Evolutionary conservation across 495 filamentous ascomycete genomes (phyloP), one percentile per base, ranked within the genome.

Genomic region (Penicillium antarcticum): DNA sequence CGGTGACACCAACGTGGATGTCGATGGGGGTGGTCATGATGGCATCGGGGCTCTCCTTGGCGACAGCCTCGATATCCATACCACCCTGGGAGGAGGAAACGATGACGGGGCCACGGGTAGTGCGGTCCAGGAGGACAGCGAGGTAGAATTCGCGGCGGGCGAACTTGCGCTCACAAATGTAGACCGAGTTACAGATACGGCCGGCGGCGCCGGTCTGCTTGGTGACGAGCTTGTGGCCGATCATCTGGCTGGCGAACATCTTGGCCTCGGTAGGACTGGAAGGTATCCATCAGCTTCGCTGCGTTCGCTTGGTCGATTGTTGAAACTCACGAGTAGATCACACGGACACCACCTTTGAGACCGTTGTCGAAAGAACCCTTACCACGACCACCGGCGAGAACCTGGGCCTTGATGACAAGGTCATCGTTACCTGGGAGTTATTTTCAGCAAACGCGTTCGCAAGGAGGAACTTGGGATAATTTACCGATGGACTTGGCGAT

Each of bases 351-450:
- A 68, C 94, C 94, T 82, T 98, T 98, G 65, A 97, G 84, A 56
- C 94, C 94, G 75, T 97, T 98, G 74, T 96, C 91, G 68, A 98
- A 98, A 51, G 80, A 85, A 58, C 94, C 94, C 79, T 98, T 98
- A 64, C 94, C 94, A 76, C 94, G 87, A 50, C 94, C 94, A 72
- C 94, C 94, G 64, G 94, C 94, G 37, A 98, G 85, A 42, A 98
- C 95, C 79, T 98, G 94, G 48, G 94, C 94, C 83, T 98, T 98
- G 81, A 98, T 97, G 55, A 98, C 94, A 87, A 97, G 89, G 67
- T 98, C 94, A 65, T 95, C 94, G 60, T 87, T 88, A 59, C 86
- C 83, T 88, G 53, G 13, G 24, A 45, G 17, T 52, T 35, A 51
- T 57, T 59, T 60, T 68, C 55, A 71, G 70, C 24, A 33, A 31